phyloP scores from a whole-genome alignment of 441 rosid genomes.

The Mallotus repandus region DNA sequence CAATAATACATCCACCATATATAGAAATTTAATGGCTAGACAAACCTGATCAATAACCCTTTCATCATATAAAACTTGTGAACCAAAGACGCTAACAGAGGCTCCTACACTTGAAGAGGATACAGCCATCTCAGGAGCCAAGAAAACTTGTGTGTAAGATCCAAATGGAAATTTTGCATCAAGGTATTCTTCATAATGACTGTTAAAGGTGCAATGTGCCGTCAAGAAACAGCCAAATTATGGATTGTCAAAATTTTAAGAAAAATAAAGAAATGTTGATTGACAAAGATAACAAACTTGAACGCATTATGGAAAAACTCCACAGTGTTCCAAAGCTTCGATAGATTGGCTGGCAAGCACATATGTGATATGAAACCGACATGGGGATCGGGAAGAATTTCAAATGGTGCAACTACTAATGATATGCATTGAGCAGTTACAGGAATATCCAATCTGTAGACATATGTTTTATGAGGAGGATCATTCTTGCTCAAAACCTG shows the following conservation, averaged over 20 bases:
- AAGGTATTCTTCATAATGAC: conserved; percentile 91
- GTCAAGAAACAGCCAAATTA: conserved; percentile 21
- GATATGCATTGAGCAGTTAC: conserved; percentile 85
- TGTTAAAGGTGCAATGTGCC: conserved; percentile 38
- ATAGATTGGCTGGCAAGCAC: conserved; percentile 61
- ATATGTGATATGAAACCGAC: conserved; percentile 71
- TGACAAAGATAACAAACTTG: conserved; percentile 51
- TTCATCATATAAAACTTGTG: conserved; percentile 84
- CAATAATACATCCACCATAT: background rate
- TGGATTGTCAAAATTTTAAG: background rate
- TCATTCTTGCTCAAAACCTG: conserved; percentile 90
- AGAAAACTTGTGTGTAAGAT: conserved; percentile 84
- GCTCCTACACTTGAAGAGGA: conserved; percentile 82
- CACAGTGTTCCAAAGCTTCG: conserved; percentile 72
- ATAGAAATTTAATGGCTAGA: background rate
- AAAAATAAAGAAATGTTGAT: conserved; percentile 12
- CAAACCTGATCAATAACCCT: conserved; percentile 92
- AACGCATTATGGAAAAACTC: conserved; percentile 85
- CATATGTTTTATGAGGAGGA: conserved; percentile 84
- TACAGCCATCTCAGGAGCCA: conserved; percentile 86
- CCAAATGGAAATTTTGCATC: conserved; percentile 89
- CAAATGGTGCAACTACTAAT: conserved; percentile 85
- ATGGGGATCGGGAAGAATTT: conserved; percentile 73
- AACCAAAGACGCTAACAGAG: conserved; percentile 76
- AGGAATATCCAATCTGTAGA: conserved; percentile 79